Conservation (phyloP, 371 early-diverging fungal species). For the Basidiobolus meristosporus region DNA sequence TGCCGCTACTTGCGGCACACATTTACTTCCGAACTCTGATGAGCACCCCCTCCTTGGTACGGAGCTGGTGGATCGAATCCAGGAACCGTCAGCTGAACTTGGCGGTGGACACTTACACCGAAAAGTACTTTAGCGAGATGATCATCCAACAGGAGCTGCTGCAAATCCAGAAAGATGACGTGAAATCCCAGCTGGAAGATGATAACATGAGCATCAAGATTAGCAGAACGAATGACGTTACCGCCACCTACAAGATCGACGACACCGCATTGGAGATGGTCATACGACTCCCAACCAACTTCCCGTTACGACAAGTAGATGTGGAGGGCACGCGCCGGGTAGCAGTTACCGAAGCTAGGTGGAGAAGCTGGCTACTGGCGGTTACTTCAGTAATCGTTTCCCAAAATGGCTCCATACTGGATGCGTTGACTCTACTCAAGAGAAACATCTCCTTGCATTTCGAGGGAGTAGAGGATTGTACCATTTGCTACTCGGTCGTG, state of each 20-base stretch:
- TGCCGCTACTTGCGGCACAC: constrained; percentile 42
- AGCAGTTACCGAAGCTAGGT: constrained; percentile 66
- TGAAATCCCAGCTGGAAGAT: constrained; percentile 18
- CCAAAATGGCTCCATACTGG: constrained; percentile 59
- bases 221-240: constrained; percentile 38
- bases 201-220: constrained; percentile 49
- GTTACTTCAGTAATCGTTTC: constrained; percentile 55
- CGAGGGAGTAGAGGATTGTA: constrained; percentile 85
- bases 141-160: constrained; percentile 46
- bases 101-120: constrained; percentile 32
- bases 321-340: constrained; percentile 62
- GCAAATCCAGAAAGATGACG: constrained; percentile 21
- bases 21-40: constrained; percentile 42
- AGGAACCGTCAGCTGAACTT: constrained; percentile 53
- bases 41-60: constrained; percentile 47
- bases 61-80: constrained; percentile 71
- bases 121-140: constrained; percentile 39
- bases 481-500: constrained; percentile 90
- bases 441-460: constrained; percentile 78
- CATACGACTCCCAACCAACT: constrained; percentile 56
- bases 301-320: constrained; percentile 64
- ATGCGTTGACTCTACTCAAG: constrained; percentile 58
- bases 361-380: constrained; percentile 80
- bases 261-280: constrained; percentile 71
- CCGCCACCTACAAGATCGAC: constrained; percentile 62